Percentiles rank a stretch among this genome's conserved stretches.
Conservation (phyloP, 345 rosid genomes). For the Eucalyptus marginata region DNA sequence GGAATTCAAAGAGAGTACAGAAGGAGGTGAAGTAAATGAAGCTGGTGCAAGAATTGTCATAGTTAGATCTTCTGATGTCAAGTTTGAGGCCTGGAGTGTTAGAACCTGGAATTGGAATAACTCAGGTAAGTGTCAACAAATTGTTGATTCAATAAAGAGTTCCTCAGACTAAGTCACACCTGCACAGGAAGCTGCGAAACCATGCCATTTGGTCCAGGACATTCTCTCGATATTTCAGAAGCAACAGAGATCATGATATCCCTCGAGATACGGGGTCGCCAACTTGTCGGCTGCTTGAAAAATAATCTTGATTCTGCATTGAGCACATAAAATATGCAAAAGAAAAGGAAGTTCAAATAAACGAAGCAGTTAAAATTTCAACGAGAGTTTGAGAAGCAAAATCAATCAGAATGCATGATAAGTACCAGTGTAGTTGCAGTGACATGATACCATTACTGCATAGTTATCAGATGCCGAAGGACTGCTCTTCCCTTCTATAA, state of each 20-base stretch:
- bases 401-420: neutral
- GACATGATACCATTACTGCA: conserved; percentile 87
- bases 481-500: conserved; percentile 33
- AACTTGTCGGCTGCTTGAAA: conserved; percentile 77
- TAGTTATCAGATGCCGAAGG: conserved; percentile 40
- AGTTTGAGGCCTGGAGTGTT: conserved; percentile 90
- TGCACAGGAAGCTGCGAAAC: conserved; percentile 84
- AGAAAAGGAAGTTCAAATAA: neutral
- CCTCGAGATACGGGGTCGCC: conserved; percentile 76
- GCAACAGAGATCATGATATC: conserved; percentile 93
- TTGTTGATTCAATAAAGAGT: neutral
- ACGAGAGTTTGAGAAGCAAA: neutral
- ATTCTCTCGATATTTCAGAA: conserved; percentile 60
- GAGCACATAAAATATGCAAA: neutral
- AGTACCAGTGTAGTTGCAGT: conserved; percentile 82
- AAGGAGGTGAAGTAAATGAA: conserved; percentile 79
- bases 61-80: conserved; percentile 83
- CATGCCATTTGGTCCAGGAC: conserved; percentile 46
- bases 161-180: conserved; percentile 21
- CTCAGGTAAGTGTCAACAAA: neutral
- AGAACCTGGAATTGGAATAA: conserved; percentile 45
- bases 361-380: neutral
- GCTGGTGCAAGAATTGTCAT: conserved; percentile 92
- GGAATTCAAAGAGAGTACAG: conserved; percentile 74
- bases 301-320: conserved; percentile 72